These are phyloP conservation scores for Ceriops decandra DNA, from an alignment of 345 rosid genomes.

Conservation along the genomic window DNA sequence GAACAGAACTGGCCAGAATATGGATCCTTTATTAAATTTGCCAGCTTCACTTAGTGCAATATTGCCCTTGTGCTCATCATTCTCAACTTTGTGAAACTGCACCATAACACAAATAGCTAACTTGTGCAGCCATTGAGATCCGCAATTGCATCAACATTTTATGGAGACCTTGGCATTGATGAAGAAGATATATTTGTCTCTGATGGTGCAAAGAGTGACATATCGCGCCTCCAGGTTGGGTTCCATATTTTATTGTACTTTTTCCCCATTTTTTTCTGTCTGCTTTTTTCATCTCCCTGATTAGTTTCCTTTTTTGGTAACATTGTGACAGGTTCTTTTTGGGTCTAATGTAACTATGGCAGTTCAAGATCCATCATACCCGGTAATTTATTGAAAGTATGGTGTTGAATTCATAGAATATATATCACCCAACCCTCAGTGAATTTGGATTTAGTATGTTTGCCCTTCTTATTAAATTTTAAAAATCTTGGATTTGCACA, in stretches of 20 bases:
- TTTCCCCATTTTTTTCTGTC: background rate
- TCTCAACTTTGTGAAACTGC: background rate
- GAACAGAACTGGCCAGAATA: background rate
- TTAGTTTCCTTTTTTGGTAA: constrained; percentile 8
- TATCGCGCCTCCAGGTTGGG: constrained; percentile 91
- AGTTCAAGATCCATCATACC: constrained; percentile 98
- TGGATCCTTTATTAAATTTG: background rate
- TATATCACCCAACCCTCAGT: background rate
- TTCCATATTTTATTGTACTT: constrained; percentile 2
- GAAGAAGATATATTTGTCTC: constrained; percentile 91
- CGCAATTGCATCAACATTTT: constrained; percentile 72
- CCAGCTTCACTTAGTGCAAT: background rate
- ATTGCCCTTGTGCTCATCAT: background rate
- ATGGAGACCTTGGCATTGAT: constrained; percentile 68
- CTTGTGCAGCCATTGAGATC: constrained; percentile 68
- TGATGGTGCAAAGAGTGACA: constrained; percentile 98
- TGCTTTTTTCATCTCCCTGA: background rate
- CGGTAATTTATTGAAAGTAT: constrained; percentile 45
- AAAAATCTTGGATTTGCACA: background rate
- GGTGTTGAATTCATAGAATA: background rate
- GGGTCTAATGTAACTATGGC: constrained; percentile 80
- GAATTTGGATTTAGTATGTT: background rate
- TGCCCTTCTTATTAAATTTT: background rate
- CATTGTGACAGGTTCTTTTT: constrained; percentile 59
- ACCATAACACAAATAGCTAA: constrained; percentile 10